phyloP scores from a whole-genome alignment of 192 early-diverging fungal species.

The Backusella sp. region DNA sequence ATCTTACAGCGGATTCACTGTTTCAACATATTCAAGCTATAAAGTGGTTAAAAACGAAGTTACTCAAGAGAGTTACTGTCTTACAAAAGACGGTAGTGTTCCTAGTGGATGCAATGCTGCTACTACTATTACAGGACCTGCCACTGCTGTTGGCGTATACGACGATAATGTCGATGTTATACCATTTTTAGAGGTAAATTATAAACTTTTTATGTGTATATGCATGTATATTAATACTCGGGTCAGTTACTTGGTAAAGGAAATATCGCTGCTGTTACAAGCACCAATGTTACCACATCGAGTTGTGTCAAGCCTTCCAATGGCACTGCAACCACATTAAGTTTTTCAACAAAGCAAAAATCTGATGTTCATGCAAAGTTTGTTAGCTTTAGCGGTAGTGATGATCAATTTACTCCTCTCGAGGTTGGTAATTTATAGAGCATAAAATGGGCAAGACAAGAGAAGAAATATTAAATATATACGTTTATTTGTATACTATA shows the following conservation, averaged over 20 bases:
- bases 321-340: neutral
- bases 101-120: neutral
- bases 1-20: neutral
- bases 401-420: slow-evolving; percentile 2
- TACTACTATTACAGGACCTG: neutral
- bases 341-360: neutral
- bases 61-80: neutral
- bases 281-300: neutral
- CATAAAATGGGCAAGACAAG: neutral
- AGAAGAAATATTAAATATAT: neutral
- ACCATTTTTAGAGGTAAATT: neutral
- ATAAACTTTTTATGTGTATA: neutral
- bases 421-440: neutral
- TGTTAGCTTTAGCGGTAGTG: slow-evolving; percentile 2
- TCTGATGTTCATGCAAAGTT: neutral
- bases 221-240: neutral
- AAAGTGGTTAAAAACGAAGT: neutral
- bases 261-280: neutral
- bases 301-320: neutral
- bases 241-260: neutral
- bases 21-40: neutral
- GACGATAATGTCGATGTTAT: neutral
- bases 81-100: neutral
- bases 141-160: neutral
- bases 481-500: neutral